Conservation (phyloP, 176 grass and related monocot genomes). For the Secale cereale region DNA sequence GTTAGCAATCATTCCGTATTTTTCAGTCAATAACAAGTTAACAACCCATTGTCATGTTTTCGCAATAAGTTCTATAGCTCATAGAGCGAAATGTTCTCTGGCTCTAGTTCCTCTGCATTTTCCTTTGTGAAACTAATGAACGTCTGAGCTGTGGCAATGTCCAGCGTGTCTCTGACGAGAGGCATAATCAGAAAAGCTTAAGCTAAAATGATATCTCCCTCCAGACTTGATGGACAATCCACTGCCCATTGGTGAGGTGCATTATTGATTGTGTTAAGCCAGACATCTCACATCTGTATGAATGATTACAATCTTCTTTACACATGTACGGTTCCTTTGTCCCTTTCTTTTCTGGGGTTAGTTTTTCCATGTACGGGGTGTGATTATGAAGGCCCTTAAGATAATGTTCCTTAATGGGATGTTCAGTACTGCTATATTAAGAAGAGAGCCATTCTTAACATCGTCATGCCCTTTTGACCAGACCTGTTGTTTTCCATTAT, state of each 20-base stretch:
- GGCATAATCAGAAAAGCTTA: constrained; percentile 4
- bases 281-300: constrained; percentile 32
- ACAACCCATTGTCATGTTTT: neutral
- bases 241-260: constrained; percentile 11
- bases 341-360: constrained; percentile 13
- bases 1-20: neutral
- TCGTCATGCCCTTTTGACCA: constrained; percentile 13
- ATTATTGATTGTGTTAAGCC: constrained; percentile 25
- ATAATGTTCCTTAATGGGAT: constrained; percentile 25
- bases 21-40: neutral
- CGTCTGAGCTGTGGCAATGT: neutral
- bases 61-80: neutral
- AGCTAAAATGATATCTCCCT: constrained; percentile 17
- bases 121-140: no score
- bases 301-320: constrained; percentile 41
- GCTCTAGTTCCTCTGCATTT: no score
- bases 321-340: constrained; percentile 16
- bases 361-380: constrained; percentile 2
- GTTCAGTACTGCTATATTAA: neutral
- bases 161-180: neutral
- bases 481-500: neutral
- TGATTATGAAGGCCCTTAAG: constrained; percentile 6
- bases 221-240: constrained; percentile 1
- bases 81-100: neutral
- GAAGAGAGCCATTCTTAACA: neutral